Evolutionary conservation across 2,329 filamentous ascomycete species (phyloP).

Genomic region (Dactylellina parvicollis): DNA sequence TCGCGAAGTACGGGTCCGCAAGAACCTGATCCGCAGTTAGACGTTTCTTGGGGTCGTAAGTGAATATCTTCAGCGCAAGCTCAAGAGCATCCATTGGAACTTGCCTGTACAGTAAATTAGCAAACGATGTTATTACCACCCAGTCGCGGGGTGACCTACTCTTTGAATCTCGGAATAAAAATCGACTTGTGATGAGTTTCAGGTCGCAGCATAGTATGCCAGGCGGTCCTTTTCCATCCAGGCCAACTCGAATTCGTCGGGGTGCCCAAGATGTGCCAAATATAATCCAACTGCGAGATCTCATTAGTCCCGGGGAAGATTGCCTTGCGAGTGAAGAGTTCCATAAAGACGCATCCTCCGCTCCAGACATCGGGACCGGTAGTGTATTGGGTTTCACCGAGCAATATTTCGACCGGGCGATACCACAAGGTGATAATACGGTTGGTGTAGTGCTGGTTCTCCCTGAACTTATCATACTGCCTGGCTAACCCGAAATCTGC

Average conservation of each 20-base stretch:
- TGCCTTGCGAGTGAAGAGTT: conserved; percentile 92
- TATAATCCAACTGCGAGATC: conserved; percentile 93
- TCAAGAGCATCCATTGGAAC: conserved; percentile 84
- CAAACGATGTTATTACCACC: too few relatives aligned
- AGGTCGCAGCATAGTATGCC: conserved; percentile 91
- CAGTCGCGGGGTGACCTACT: conserved; percentile 5
- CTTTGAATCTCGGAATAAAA: conserved; percentile 81
- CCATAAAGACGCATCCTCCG: conserved; percentile 93
- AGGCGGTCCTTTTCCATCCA: conserved; percentile 88
- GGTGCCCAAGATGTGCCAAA: conserved; percentile 91
- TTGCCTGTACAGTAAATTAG: conserved; percentile 35
- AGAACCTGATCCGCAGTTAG: conserved; percentile 86
- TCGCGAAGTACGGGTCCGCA: conserved; percentile 84
- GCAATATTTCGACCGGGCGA: conserved; percentile 84
- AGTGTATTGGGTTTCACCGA: conserved; percentile 90
- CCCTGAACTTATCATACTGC: conserved; percentile 87
- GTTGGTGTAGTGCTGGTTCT: conserved; percentile 95
- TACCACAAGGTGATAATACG: conserved; percentile 99
- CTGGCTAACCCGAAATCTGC: conserved; percentile 96
- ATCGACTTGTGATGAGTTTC: conserved; percentile 75
- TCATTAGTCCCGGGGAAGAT: conserved; percentile 98
- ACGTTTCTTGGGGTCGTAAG: conserved; percentile 84
- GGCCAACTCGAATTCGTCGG: conserved; percentile 88
- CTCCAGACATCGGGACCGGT: conserved; percentile 96
- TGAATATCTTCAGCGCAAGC: conserved; percentile 83